Percentiles rank a stretch among this genome's conserved stretches.
phyloP scores from a whole-genome alignment of 192 early-diverging fungal genomes.

The Coemansia umbellata region DNA sequence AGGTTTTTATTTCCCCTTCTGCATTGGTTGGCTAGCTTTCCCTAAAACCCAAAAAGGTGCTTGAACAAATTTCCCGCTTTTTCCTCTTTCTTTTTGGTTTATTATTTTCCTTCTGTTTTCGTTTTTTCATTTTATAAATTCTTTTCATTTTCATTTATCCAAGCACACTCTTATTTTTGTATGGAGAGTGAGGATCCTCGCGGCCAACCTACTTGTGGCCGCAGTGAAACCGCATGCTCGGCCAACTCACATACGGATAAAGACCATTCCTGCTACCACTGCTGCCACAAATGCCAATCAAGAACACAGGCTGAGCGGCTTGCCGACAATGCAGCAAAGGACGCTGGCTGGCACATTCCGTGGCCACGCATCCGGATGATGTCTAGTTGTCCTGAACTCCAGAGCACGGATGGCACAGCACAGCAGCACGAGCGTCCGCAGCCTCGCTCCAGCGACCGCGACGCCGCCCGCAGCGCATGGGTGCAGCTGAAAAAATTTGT shows the following conservation, averaged over 20 bases:
- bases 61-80: background rate
- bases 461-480: constrained; percentile 17
- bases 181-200: too few species aligned
- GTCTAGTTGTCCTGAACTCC: constrained; percentile 44
- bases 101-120: background rate
- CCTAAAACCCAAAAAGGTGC: too few species aligned
- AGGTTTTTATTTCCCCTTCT: too few species aligned
- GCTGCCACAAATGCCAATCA: background rate
- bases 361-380: constrained; percentile 49
- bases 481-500: constrained; percentile 23
- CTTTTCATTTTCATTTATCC: too few species aligned
- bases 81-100: background rate
- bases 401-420: background rate
- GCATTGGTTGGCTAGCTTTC: too few species aligned
- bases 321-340: constrained; percentile 30
- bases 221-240: too few species aligned
- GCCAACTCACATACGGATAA: too few species aligned
- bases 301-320: constrained; percentile 27
- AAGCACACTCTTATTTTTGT: too few species aligned
- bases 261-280: constrained; percentile 9
- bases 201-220: too few species aligned
- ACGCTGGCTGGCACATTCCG: constrained; percentile 40
- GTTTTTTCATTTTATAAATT: background rate
- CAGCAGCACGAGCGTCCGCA: background rate
- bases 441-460: background rate